Evolutionary conservation across 495 filamentous ascomycete genomes (phyloP), one percentile per base, ranked within the genome.

Genomic region (Lasiosphaeria ovina): DNA sequence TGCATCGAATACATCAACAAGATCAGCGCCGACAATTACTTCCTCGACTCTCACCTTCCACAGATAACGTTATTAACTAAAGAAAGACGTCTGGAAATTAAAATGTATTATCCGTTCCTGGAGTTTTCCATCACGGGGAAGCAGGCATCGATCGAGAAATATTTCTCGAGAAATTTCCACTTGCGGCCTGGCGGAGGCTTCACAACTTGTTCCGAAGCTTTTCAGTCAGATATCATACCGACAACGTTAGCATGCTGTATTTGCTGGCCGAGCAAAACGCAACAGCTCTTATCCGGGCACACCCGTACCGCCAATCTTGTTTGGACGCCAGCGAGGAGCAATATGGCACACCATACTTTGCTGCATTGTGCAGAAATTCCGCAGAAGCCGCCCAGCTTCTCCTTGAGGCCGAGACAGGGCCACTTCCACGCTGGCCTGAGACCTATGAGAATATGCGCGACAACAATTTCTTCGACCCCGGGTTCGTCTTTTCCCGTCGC

Each of bases 341-440:
- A 16, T 79, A 79, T 63, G 68, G 69, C 1, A 64, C 68, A 14
- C 78, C 81, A 14, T 14, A 81, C 14, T 74, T 81, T 64, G 80
- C 76, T 6, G 78, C 74, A n/a, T 35, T 77, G 6, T n/a, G 75
- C 73, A 62, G 0, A 69, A 70, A 31, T 44, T 66, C 11, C 24
- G 24, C 24, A 24, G 60, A 64, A 33, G 63, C 68, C 17, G 63
- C 69, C 16, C 44, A 62, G 17, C 66, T 66, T 12, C 56, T 82
- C 45, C 40, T 80, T 55, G 60, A 73, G 11, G 4, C 34, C 36
- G 51, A 53, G 5, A 10, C 10, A 11, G 10, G 12, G 3, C 32
- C 34, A 6, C 51, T 53, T 36, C 51, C 10, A n/a, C 12, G 12
- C 51, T 10, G 12, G 7, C 11, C 24, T 10, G n/a, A 36, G 24